Evolutionary conservation across 2,329 filamentous ascomycete species (phyloP), one percentile per base, ranked within the genome.

Genomic region (Xylariaceae sp.): DNA sequence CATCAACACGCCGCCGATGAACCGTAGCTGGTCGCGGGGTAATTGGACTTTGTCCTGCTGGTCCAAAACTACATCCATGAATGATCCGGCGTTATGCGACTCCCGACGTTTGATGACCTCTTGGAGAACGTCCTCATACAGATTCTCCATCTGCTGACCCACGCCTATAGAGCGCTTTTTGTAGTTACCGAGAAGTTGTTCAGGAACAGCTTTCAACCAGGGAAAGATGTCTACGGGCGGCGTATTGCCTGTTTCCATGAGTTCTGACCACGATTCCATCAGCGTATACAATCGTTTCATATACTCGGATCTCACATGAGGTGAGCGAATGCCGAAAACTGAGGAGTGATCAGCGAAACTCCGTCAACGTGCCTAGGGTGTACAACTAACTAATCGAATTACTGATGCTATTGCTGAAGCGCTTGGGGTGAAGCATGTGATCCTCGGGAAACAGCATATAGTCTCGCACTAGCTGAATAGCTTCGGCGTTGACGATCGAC

Each of bases 1-100:
- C 39, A 69, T 67, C 3, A 55, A 43, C 3, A 21, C 26, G 2
- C 63, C 64, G 26, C 61, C 41, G 9, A 75, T 62, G 52, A 75
- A 73, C 54, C 68, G 68, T 9, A 73, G 58, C 42, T 71, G 61
- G 53, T 70, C 63, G 6, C 63, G 59, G 19, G 57, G 62, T 12
- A 70, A 63, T 8, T 55, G 56, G 9, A 63, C 43, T 53, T 68
- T 67, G 9, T 67, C 63, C n/a, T 68, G 26, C 30, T 54, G 26
- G n/a, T 53, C 57, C 12, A 60, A 26, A 2, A 55, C 52, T 1
- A 29, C 29, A 18, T 57, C 57, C 6, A 59, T 29, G 34, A 59
- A 59, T 36, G 39, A 36, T 15, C 19, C 15, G 47, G 5, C 32
- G 26, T 47, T 34, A 5, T 36, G 43, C 39, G 34, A 29, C 5